These are phyloP conservation scores for Vanrija sp. DNA, from an alignment of 1,284 basidiomycete genomes.

Conservation along the genomic window DNA sequence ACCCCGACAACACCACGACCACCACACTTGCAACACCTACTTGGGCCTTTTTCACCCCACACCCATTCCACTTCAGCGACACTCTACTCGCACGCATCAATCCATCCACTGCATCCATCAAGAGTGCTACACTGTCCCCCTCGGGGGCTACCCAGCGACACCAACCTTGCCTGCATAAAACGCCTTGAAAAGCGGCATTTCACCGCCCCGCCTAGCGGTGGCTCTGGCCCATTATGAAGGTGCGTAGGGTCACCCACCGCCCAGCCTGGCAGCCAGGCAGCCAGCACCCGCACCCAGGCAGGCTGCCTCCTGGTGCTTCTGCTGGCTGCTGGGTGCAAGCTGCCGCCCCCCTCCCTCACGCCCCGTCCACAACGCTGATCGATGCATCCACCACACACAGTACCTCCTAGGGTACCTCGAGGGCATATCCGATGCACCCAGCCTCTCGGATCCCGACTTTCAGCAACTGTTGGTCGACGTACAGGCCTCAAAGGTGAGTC, in stretches of 20 bases:
- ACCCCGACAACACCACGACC: not conserved
- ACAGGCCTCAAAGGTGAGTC: slow-evolving; percentile 47
- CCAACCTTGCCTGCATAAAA: slow-evolving; percentile 4
- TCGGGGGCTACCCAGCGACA: slow-evolving; percentile 31
- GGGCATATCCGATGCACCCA: slow-evolving; percentile 42
- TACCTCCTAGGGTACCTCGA: slow-evolving; percentile 50
- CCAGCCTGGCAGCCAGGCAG: not conserved
- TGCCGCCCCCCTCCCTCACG: not conserved
- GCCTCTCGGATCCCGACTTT: slow-evolving; percentile 45
- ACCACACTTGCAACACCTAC: not conserved
- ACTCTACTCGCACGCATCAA: slow-evolving; percentile 17
- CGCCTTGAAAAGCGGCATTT: not conserved
- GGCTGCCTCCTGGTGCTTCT: not conserved
- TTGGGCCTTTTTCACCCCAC: slow-evolving; percentile 4
- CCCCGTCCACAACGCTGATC: slow-evolving; percentile 12
- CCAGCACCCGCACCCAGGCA: not conserved
- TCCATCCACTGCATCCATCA: slow-evolving; percentile 33
- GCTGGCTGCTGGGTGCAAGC: not conserved
- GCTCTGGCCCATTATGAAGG: slow-evolving; percentile 35
- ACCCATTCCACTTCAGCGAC: slow-evolving; percentile 2
- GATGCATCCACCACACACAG: slow-evolving; percentile 40
- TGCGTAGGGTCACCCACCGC: slow-evolving; percentile 17
- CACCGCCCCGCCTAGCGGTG: slow-evolving; percentile 12
- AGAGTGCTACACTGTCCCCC: not conserved
- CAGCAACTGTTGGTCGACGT: slow-evolving; percentile 48